A percentile compares a stretch with the other conserved stretches of the same genome.
phyloP scores from a whole-genome alignment of 495 filamentous ascomycete genomes.

The Letharia columbiana region DNA sequence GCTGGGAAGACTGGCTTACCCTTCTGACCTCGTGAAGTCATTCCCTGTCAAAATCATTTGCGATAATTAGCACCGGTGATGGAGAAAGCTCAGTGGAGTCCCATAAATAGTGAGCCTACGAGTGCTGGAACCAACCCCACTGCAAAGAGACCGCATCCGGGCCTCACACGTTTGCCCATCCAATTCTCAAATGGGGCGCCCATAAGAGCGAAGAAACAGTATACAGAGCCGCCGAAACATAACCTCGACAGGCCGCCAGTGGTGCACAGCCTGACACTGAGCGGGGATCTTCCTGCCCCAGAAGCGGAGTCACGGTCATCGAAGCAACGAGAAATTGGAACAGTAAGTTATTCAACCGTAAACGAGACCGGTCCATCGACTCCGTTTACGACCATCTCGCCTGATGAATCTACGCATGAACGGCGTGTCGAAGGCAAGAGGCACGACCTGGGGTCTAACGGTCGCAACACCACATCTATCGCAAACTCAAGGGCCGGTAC shows the following conservation, averaged over 20 bases:
- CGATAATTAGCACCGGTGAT: neutral
- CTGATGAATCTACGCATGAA: neutral
- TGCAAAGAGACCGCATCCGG: neutral
- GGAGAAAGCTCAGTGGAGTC: conserved; percentile 2
- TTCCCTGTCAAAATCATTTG: neutral
- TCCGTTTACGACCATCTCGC: neutral
- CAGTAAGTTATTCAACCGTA: neutral
- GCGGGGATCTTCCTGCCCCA: neutral
- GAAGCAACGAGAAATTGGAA: neutral
- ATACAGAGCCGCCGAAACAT: neutral
- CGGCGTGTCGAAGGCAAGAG: neutral
- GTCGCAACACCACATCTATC: neutral
- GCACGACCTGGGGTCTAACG: neutral
- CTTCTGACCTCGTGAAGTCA: neutral
- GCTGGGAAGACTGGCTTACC: neutral
- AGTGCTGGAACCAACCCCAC: neutral
- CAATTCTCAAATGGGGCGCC: neutral
- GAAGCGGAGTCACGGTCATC: neutral
- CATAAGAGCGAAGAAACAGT: neutral
- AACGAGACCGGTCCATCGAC: neutral
- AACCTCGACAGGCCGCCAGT: neutral
- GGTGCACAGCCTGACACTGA: neutral
- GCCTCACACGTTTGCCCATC: neutral
- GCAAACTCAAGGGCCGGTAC: neutral
- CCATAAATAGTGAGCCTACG: neutral